Percentiles rank a stretch among this genome's conserved stretches.
Conservation (phyloP, 495 filamentous ascomycete genomes). For the Tuber magnatum region DNA sequence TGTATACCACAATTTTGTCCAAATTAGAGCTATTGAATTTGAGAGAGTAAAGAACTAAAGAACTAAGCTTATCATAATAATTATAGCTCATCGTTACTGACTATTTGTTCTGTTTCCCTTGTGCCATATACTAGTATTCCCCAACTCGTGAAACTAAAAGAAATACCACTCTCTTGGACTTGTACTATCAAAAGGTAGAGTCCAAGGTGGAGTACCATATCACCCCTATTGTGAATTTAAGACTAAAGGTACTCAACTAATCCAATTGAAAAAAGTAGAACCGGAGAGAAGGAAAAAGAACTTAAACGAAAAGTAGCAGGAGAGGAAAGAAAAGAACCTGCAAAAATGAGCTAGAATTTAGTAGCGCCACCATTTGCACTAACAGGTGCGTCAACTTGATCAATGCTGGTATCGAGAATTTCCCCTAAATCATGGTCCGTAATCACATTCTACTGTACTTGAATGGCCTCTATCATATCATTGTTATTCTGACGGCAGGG, state of each 20-base stretch:
- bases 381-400: not conserved
- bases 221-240: not conserved
- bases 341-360: not conserved
- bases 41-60: not conserved
- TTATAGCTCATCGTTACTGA: not conserved
- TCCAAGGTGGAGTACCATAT: not conserved
- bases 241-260: not conserved
- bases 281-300: not conserved
- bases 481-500: not conserved
- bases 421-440: not conserved
- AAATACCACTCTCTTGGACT: not conserved
- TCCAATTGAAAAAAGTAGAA: not conserved
- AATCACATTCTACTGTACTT: not conserved
- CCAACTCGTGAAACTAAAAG: not conserved
- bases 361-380: not conserved
- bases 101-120: not conserved
- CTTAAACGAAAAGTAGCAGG: not conserved
- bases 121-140: accelerated
- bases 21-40: not conserved
- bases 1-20: not conserved
- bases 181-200: not conserved
- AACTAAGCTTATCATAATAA: not conserved
- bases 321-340: not conserved
- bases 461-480: not conserved
- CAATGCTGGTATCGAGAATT: not conserved